Base-by-base conservation (phyloP, 768 basidiomycete genomes). In the Russula foetens region DNA sequence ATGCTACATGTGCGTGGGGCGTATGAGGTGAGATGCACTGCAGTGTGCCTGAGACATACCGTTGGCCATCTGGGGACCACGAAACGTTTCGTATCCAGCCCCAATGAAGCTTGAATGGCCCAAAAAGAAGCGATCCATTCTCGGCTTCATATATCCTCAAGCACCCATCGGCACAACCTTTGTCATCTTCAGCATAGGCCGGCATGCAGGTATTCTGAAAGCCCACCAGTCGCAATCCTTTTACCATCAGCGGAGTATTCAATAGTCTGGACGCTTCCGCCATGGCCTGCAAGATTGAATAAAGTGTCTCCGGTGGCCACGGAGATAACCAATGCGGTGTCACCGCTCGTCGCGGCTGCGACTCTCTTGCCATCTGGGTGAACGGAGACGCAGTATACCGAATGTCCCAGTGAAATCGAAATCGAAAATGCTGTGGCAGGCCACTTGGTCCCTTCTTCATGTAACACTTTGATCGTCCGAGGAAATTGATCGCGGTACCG, bases 11-110 rank as follows among this genome's bases (percentile, higher is more conserved):
- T 17, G 48, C 5, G 31, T 31, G 7, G 29, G 38, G 24, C 9
- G 4, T 19, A 21, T 35, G 28, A 58, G 55, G 3, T 23, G 24
- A 21, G 21, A 8, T 15, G n/a, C 17, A n/a, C n/a, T n/a, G n/a
- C 23, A 29, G 5, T n/a, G 47, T 33, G 4, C 0, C 12, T 1
- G 31, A 19, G n/a, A 17, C 58, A 1, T 24, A 58, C 62, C 45
- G 48, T 19, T 52, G 57, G 19, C 66, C 52, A 11, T 70, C 63
- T 29, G 73, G 71, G 35, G 74, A 72, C 60, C 67, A 70, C 1
- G 63, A 60, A 56, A 71, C 53, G 63, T 56, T 65, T 60, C 31
- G 65, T 49, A 67, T 62, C 38, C 15, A 58, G 55, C 45, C 67
- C 28, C 15, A 63, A 62, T 66, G 57, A 19, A 66, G 59, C n/a